Evolutionary conservation across 192 early-diverging fungal genomes (phyloP).

Genomic region (Coemansia sp.): DNA sequence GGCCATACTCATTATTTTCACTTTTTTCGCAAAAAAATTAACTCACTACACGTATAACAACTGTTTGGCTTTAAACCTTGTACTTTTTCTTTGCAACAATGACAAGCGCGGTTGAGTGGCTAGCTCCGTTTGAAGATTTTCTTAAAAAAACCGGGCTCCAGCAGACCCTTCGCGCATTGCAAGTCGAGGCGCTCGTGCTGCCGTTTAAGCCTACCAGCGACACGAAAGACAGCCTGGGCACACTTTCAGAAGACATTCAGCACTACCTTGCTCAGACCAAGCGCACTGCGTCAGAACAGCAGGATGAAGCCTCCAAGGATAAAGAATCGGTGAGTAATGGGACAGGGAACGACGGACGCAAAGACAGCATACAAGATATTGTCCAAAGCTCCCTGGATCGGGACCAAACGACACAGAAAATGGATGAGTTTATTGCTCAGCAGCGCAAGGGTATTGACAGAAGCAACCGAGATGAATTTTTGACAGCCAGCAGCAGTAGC

Average conservation of each 20-base stretch:
- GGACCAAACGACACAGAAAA: slow-evolving; percentile 54
- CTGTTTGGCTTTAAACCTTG: too few relatives aligned
- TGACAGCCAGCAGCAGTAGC: slow-evolving; percentile 23
- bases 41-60: too few relatives aligned
- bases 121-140: slow-evolving; percentile 28
- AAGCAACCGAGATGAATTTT: slow-evolving; percentile 66
- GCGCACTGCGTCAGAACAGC: not conserved
- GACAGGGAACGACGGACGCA: not conserved
- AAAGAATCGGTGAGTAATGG: not conserved
- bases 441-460: slow-evolving; percentile 62
- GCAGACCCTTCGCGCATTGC: slow-evolving; percentile 36
- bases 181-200: slow-evolving; percentile 36
- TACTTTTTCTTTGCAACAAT: not conserved
- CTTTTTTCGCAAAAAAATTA: not conserved
- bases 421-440: slow-evolving; percentile 54
- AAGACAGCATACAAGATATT: not conserved
- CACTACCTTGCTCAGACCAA: slow-evolving; percentile 1
- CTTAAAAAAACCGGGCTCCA: slow-evolving; percentile 28
- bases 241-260: slow-evolving; percentile 20
- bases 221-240: slow-evolving; percentile 16
- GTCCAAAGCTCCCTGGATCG: slow-evolving; percentile 45
- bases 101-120: slow-evolving; percentile 15
- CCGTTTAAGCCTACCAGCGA: slow-evolving; percentile 10
- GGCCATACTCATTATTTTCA: too few relatives aligned
- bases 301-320: not conserved